Conservation (phyloP, 371 early-diverging fungal species). For the Funneliformis caledonium region DNA sequence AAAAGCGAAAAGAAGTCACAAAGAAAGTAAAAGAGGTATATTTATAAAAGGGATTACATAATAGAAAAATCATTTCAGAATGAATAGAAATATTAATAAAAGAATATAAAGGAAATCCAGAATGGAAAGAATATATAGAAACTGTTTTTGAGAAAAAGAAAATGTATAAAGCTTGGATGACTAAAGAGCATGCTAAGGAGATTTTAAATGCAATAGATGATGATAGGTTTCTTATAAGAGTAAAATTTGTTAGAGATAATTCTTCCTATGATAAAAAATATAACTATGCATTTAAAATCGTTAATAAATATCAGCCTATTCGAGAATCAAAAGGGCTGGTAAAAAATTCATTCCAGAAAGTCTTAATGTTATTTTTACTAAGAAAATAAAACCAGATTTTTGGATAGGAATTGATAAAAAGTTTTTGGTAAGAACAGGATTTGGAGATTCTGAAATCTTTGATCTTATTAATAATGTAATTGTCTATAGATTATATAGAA, state of each 20-base stretch:
- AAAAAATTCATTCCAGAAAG: neutral
- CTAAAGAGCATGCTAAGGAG: neutral
- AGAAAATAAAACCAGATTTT: slow-evolving; percentile 15
- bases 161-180: slow-evolving; percentile 21
- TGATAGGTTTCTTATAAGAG: neutral
- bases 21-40: slow-evolving; percentile 1
- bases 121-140: slow-evolving; percentile 13
- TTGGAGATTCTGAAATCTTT: no score
- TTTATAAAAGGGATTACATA: neutral
- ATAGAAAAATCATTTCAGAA: slow-evolving; percentile 1
- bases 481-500: no score
- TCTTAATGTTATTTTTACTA: neutral
- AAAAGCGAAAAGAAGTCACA: slow-evolving; percentile 12
- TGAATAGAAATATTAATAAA: neutral
- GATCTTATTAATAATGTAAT: neutral
- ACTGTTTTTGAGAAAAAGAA: neutral
- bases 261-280: neutral
- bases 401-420: slow-evolving; percentile 9
- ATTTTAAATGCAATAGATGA: no score
- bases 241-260: slow-evolving; percentile 24
- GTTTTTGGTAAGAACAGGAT: neutral
- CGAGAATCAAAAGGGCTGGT: neutral
- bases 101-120: neutral
- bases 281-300: neutral
- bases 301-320: slow-evolving; percentile 5